Evolutionary conservation across 148 eudicot genomes (phyloP).

Genomic region (Cornus florida): DNA sequence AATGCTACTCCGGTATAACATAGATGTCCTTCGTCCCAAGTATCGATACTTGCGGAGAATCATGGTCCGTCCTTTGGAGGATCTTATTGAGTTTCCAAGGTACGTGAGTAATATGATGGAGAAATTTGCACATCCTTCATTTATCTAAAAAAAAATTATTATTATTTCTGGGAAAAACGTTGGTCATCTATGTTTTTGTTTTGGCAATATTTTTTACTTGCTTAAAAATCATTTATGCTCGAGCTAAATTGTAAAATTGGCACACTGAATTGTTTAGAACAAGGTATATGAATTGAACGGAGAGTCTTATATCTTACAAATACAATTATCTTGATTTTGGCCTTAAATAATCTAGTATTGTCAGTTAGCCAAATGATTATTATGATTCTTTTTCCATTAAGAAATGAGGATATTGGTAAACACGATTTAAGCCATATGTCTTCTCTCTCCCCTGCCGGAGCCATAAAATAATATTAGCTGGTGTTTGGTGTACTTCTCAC

Average conservation of each 20-base stretch:
- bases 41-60: slow-evolving; percentile 78
- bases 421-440: too few relatives aligned
- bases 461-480: neutral
- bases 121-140: neutral
- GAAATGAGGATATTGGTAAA: too few relatives aligned
- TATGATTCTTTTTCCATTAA: too few relatives aligned
- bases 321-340: neutral
- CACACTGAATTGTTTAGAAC: neutral
- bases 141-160: too few relatives aligned
- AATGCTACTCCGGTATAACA: slow-evolving; percentile 82
- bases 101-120: slow-evolving; percentile 13
- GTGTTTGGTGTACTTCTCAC: neutral
- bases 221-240: neutral
- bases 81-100: slow-evolving; percentile 94
- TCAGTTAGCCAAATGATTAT: too few relatives aligned
- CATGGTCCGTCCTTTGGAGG: slow-evolving; percentile 86
- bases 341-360: too few relatives aligned
- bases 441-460: too few relatives aligned
- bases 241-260: neutral
- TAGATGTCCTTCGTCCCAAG: slow-evolving; percentile 84
- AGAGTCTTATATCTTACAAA: neutral
- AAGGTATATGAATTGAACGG: neutral
- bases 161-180: neutral
- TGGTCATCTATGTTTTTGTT: too few relatives aligned
- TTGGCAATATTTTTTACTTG: neutral